These are phyloP conservation scores for Zychaea mexicana DNA, from an alignment of 371 early-diverging fungal genomes.

Conservation along the genomic window DNA sequence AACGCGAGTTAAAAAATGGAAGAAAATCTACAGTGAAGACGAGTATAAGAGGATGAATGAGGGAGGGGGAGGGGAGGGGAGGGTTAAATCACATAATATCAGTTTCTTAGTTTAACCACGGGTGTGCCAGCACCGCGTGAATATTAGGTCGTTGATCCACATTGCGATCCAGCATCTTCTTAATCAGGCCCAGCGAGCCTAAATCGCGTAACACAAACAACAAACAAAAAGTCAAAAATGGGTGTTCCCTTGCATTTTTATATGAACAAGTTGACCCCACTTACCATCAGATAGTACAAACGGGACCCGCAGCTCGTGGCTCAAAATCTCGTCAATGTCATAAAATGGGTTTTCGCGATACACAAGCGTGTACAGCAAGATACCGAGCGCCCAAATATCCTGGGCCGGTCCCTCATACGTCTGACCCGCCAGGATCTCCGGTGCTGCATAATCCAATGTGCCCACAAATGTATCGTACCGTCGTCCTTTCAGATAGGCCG, in stretches of 20 bases:
- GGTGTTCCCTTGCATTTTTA: no score
- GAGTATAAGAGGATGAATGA: background rate
- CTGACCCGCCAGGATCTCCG: constrained; percentile 71
- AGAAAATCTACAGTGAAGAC: background rate
- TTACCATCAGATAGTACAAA: constrained; percentile 67
- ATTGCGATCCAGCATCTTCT: constrained; percentile 57
- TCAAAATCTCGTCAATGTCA: constrained; percentile 74
- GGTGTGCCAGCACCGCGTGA: constrained; percentile 56
- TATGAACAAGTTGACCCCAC: background rate
- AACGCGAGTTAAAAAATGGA: background rate
- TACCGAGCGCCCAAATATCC: constrained; percentile 86
- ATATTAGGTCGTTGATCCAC: constrained; percentile 55
- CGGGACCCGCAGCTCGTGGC: constrained; percentile 66
- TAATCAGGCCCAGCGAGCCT: constrained; percentile 59
- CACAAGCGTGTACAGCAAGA: constrained; percentile 80
- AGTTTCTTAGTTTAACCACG: constrained; percentile 43
- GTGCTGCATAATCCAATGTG: constrained; percentile 75
- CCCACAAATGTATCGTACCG: constrained; percentile 77
- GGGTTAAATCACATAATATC: background rate
- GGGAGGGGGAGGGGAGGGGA: background rate
- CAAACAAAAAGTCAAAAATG: no score
- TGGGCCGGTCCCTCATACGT: constrained; percentile 77
- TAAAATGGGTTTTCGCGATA: constrained; percentile 85
- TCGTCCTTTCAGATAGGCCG: constrained; percentile 64
- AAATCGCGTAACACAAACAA: no score